A percentile compares a stretch with the other conserved stretches of the same genome.
Evolutionary conservation across 2,329 filamentous ascomycete species (phyloP).

Genomic region (Drechslerella stenobrocha): DNA sequence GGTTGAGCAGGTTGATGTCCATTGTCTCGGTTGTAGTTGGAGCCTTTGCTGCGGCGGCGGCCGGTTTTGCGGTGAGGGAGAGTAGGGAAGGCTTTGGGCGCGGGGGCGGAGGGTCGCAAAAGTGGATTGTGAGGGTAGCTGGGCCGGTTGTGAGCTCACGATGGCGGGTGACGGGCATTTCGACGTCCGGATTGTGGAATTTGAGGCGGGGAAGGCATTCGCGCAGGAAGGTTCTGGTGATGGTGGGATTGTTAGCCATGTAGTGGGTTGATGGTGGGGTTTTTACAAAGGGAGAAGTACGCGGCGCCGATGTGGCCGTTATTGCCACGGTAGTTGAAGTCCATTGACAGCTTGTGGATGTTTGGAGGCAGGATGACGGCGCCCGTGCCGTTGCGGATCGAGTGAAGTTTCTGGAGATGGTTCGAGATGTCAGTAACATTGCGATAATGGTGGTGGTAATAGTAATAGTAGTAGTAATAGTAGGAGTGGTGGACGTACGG

Average conservation of each 20-base stretch:
- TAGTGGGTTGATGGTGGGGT: neutral
- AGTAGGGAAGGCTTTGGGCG: slow-evolving; percentile 1
- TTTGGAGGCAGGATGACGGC: slow-evolving; percentile 77
- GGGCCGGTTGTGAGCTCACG: slow-evolving; percentile 10
- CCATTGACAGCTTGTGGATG: slow-evolving; percentile 73
- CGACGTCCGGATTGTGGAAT: slow-evolving; percentile 70
- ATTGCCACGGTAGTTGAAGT: slow-evolving; percentile 67
- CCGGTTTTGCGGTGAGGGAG: slow-evolving; percentile 8
- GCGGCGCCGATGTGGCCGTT: slow-evolving; percentile 73
- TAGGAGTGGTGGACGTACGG: slow-evolving; percentile 36
- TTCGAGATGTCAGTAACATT: slow-evolving; percentile 6
- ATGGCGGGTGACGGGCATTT: slow-evolving; percentile 29
- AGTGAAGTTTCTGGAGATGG: slow-evolving; percentile 66
- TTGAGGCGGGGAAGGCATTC: slow-evolving; percentile 81
- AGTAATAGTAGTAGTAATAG: no score
- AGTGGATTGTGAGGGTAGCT: slow-evolving; percentile 39
- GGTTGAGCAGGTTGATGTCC: slow-evolving; percentile 38
- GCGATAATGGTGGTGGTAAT: no score
- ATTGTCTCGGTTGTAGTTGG: slow-evolving; percentile 28
- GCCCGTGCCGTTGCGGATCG: slow-evolving; percentile 75
- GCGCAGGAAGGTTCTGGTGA: slow-evolving; percentile 82
- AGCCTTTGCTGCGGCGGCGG: slow-evolving; percentile 10
- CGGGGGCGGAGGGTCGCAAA: slow-evolving; percentile 14
- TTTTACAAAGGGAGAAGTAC: slow-evolving; percentile 58
- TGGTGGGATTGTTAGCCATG: slow-evolving; percentile 55